Conservation (phyloP, 108 stramenopile species). For the Chaetoceros tenuissimus region DNA sequence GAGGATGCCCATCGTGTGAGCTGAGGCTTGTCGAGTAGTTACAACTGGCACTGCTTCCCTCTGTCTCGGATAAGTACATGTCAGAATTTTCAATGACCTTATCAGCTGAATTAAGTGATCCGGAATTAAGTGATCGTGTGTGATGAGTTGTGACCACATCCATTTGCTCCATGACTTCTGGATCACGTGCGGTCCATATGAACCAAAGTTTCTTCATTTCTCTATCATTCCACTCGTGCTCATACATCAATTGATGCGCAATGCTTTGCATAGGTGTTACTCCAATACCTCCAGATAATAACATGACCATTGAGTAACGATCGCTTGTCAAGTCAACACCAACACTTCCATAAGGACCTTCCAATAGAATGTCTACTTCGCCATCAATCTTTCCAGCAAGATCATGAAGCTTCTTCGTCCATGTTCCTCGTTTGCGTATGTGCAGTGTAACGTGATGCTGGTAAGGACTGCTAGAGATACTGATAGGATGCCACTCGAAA, state of each 20-base stretch:
- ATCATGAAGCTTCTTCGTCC: slow-evolving; percentile 25
- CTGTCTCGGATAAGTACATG: no score
- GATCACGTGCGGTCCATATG: slow-evolving; percentile 31
- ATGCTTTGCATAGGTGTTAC: slow-evolving; percentile 12
- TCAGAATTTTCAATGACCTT: no score
- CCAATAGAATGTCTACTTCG: slow-evolving; percentile 17
- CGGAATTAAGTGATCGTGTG: no score
- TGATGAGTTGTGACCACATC: no score
- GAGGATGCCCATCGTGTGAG: no score
- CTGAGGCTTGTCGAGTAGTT: no score
- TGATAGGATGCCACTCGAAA: slow-evolving; percentile 37
- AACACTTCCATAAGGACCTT: slow-evolving; percentile 37
- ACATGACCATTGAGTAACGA: slow-evolving; percentile 29
- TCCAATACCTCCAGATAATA: slow-evolving; percentile 45
- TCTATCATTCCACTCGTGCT: slow-evolving; percentile 9
- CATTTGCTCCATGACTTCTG: slow-evolving; percentile 7
- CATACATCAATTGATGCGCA: slow-evolving; percentile 16
- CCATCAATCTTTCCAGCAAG: slow-evolving; percentile 17
- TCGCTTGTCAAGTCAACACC: slow-evolving; percentile 23
- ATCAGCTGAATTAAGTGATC: no score
- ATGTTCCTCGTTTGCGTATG: slow-evolving; percentile 27
- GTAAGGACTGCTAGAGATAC: slow-evolving; percentile 9
- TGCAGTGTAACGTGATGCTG: slow-evolving; percentile 24
- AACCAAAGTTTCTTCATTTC: slow-evolving; percentile 26
- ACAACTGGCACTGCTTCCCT: no score